These are phyloP conservation scores for Acanthamoeba rhysodes DNA, from an alignment of 208 protist genomes.

Conservation along the genomic window DNA sequence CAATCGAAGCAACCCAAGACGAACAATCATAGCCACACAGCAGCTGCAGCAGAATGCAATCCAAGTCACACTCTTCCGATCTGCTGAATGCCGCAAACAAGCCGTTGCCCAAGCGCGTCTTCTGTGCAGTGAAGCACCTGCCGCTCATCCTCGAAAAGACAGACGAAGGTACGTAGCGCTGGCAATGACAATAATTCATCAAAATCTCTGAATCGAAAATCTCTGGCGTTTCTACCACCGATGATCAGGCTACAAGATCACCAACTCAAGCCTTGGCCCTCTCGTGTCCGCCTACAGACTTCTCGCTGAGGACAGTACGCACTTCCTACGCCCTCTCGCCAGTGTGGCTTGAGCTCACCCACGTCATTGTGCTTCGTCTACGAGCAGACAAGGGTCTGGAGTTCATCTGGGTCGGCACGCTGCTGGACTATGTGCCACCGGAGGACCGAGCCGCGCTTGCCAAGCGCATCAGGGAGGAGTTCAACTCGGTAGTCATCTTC, in stretches of 20 bases:
- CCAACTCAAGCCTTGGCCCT: constrained; percentile 55
- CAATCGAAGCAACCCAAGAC: not conserved
- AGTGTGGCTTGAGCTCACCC: not conserved
- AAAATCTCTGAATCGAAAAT: too few relatives aligned
- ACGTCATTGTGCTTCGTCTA: not conserved
- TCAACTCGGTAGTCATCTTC: constrained; percentile 63
- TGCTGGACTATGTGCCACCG: constrained; percentile 48
- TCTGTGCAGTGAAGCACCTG: constrained; percentile 54
- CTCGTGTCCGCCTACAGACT: constrained; percentile 33
- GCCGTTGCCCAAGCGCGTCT: constrained; percentile 40
- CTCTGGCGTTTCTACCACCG: not conserved
- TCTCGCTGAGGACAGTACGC: constrained; percentile 32
- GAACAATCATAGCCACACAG: not conserved
- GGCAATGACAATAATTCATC: not conserved
- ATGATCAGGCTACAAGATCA: constrained; percentile 55
- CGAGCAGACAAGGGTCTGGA: constrained; percentile 26
- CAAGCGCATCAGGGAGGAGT: constrained; percentile 57
- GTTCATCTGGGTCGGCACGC: constrained; percentile 71
- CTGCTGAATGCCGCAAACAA: constrained; percentile 36
- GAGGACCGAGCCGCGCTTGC: constrained; percentile 40
- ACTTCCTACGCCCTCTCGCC: too few relatives aligned
- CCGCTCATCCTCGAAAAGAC: constrained; percentile 58
- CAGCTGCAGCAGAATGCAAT: not conserved
- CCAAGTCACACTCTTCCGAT: constrained; percentile 21
- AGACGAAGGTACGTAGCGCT: not conserved